These are phyloP conservation scores for Lepidium africanum DNA, from an alignment of 345 rosid species.

Conservation along the genomic window DNA sequence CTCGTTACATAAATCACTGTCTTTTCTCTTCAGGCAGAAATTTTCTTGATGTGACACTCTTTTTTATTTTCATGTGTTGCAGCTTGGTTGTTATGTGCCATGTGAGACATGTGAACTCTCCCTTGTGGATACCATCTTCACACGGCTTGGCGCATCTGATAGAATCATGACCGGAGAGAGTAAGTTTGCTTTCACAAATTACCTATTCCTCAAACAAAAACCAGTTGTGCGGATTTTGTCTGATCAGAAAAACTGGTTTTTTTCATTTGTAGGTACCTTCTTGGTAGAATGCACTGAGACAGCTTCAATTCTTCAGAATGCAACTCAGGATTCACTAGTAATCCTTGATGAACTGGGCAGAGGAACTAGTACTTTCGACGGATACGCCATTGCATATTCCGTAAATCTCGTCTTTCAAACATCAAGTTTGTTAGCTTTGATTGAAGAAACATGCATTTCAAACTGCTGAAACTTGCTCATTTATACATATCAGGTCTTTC, in stretches of 20 bases:
- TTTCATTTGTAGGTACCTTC: slow-evolving; percentile 63
- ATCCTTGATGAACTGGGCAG: slow-evolving; percentile 94
- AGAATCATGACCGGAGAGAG: slow-evolving; percentile 96
- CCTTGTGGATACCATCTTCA: slow-evolving; percentile 76
- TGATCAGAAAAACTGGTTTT: background rate
- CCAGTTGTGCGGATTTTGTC: background rate
- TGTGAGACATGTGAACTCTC: slow-evolving; percentile 60
- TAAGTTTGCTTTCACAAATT: slow-evolving; percentile 28
- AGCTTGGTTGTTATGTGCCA: slow-evolving; percentile 89
- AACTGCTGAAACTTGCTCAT: background rate
- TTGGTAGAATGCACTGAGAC: slow-evolving; percentile 90
- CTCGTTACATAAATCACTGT: background rate
- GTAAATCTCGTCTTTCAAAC: slow-evolving; percentile 35
- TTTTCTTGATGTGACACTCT: background rate
- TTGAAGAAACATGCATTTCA: background rate
- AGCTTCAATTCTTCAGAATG: slow-evolving; percentile 90
- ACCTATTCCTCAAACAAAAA: background rate
- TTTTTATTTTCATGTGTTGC: slow-evolving; percentile 20
- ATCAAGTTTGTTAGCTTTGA: background rate
- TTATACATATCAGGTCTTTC: slow-evolving; percentile 49
- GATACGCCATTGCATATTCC: slow-evolving; percentile 92
- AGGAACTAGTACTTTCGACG: slow-evolving; percentile 96
- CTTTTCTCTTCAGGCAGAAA: background rate
- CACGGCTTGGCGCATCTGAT: slow-evolving; percentile 88
- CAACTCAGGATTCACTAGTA: slow-evolving; percentile 86